Percentiles rank a stretch among this genome's conserved stretches.
These are phyloP conservation scores for Podospora appendiculata DNA, from an alignment of 495 filamentous ascomycete genomes.

Conservation along the genomic window DNA sequence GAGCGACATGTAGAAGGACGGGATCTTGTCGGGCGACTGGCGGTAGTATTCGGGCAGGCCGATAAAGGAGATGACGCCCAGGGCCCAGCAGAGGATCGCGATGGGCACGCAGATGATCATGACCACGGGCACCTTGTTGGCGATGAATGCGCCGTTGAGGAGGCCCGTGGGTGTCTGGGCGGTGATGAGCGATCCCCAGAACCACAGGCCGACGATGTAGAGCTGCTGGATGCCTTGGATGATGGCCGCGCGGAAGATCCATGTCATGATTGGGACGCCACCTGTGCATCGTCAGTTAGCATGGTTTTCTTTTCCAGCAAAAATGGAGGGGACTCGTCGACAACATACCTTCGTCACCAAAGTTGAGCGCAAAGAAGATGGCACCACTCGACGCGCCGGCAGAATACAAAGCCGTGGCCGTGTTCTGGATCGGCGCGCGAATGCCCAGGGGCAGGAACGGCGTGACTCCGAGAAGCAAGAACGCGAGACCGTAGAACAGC, in stretches of 20 bases:
- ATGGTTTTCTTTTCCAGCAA: no score
- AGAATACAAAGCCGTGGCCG: conserved; percentile 52
- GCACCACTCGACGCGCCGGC: conserved; percentile 51
- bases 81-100: conserved; percentile 41
- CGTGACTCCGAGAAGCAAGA: conserved; percentile 53
- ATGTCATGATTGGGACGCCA: conserved; percentile 50
- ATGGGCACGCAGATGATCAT: conserved; percentile 42
- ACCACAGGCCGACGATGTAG: conserved; percentile 55
- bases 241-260: conserved; percentile 55
- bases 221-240: conserved; percentile 59
- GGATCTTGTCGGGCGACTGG: conserved; percentile 59
- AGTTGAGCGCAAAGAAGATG: conserved; percentile 60
- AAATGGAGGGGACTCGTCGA: not conserved
- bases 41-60: conserved; percentile 61
- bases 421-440: conserved; percentile 32
- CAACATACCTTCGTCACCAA: conserved; percentile 46
- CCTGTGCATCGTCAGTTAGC: conserved; percentile 11
- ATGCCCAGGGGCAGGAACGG: conserved; percentile 36
- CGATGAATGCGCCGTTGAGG: conserved; percentile 14
- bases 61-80: conserved; percentile 43
- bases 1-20: conserved; percentile 49
- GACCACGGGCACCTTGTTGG: conserved; percentile 24
- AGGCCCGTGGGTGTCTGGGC: conserved; percentile 5
- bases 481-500: conserved; percentile 53
- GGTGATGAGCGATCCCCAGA: conserved; percentile 47